Evolutionary conservation across 192 early-diverging fungal species (phyloP), one percentile per base, ranked within the genome.

Genomic region (Haplosporangium gracile): DNA sequence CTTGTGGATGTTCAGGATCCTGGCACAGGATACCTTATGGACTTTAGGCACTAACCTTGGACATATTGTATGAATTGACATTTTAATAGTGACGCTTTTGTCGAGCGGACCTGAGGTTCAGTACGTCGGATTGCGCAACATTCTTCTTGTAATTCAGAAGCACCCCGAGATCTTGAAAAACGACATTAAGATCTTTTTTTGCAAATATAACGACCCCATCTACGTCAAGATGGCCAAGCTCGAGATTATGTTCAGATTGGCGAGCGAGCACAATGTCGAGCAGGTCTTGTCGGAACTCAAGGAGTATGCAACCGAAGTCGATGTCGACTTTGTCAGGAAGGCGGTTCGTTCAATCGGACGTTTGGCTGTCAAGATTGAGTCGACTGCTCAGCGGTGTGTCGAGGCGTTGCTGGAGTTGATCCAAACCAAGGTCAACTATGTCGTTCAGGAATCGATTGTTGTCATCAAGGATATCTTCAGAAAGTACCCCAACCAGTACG

Each of bases 391-490:
- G 79, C 82, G 93, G 29, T 99, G 98, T 78, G 96, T 99, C 43
- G 91, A 94, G 22, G 94, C 95, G 10, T 87, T 99, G 81, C 85
- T 99, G 49, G 97, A 97, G 29, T 80, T 99, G 70, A 97, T 99
- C 72, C 94, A 97, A 78, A 98, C 97, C n/a, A 97, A 97, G 88
- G 97, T 99, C 76, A 97, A 97, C 81, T 99, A 99, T 90, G 98
- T 99, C 38, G 95, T 99, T 22, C 99, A 99, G 81, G 99, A 99
- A 85, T 97, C 98, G 5, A 96, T 99, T 70, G 94, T 99, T 8
- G 99, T 99, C 18, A 98, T 99, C 87, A 97, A 95, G 93, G 98
- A 99, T 87, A 97, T 99, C 68, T 99, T 99, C 90, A 92, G 99
- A 72, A 98, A 97, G 89, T 99, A 99, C 82, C 99, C 99, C 34